A percentile compares a stretch with the other conserved stretches of the same genome.
These are phyloP conservation scores for Pestalotiopsis sp. DNA, from an alignment of 2,329 filamentous ascomycete genomes.

Conservation along the genomic window DNA sequence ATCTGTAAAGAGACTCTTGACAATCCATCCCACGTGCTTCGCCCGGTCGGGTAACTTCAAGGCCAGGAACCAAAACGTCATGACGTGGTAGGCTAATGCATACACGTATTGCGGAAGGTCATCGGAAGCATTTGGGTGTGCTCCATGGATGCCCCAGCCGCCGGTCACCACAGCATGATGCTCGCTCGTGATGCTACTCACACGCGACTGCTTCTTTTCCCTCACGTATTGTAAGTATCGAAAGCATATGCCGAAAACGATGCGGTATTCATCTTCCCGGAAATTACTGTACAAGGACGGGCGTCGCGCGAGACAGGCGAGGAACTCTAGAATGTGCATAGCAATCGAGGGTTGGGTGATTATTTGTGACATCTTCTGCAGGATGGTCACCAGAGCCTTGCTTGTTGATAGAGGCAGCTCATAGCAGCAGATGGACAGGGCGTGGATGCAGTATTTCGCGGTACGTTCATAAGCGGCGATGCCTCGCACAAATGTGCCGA, in stretches of 20 bases:
- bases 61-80: constrained; percentile 95
- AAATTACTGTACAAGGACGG: constrained; percentile 87
- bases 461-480: constrained; percentile 84
- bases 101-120: constrained; percentile 93
- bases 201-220: constrained; percentile 59
- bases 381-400: constrained; percentile 81
- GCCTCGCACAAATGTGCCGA: constrained; percentile 82
- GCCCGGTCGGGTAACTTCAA: constrained; percentile 82
- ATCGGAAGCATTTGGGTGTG: constrained; percentile 51
- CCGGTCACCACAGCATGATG: constrained; percentile 24
- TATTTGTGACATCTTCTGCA: constrained; percentile 93
- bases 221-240: constrained; percentile 89
- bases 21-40: constrained; percentile 87
- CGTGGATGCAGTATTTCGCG: constrained; percentile 92
- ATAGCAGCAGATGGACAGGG: constrained; percentile 91
- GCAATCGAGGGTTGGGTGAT: constrained; percentile 92
- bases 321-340: constrained; percentile 92
- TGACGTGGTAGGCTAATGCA: constrained; percentile 90
- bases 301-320: constrained; percentile 85
- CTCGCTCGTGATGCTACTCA: constrained; percentile 46
- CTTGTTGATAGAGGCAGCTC: constrained; percentile 87
- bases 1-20: constrained; percentile 82
- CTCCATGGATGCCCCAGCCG: constrained; percentile 19
- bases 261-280: constrained; percentile 87
- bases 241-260: constrained; percentile 94